phyloP scores from a whole-genome alignment of 805 yeast genomes.

The Zygosaccharomyces lentus region DNA sequence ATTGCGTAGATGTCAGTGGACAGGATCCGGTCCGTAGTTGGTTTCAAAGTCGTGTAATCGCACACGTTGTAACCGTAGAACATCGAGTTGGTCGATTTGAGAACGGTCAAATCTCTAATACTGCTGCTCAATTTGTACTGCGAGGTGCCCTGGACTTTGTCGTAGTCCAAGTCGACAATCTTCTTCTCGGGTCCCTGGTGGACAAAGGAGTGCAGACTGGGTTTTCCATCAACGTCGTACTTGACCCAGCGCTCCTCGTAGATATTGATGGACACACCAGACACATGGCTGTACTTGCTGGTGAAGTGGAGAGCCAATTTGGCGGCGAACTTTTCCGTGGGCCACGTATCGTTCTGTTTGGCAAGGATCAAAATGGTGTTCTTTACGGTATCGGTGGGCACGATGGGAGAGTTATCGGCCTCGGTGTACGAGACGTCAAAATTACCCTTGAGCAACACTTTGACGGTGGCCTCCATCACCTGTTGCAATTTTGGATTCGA shows the following conservation, averaged over 20 bases:
- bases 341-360: constrained; percentile 78
- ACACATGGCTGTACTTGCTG: constrained; percentile 69
- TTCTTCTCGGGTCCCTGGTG: constrained; percentile 83
- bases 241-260: constrained; percentile 79
- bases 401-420: constrained; percentile 85
- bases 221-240: constrained; percentile 64
- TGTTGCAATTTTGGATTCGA: constrained; percentile 70
- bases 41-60: constrained; percentile 83
- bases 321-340: constrained; percentile 86
- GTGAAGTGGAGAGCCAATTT: constrained; percentile 79
- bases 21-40: constrained; percentile 78
- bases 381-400: constrained; percentile 92
- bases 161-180: constrained; percentile 50
- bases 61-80: constrained; percentile 82
- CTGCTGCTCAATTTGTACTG: constrained; percentile 56
- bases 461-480: constrained; percentile 80
- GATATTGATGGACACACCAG: constrained; percentile 63
- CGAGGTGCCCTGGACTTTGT: constrained; percentile 44
- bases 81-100: constrained; percentile 90
- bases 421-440: constrained; percentile 78
- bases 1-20: constrained; percentile 78
- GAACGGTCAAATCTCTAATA: constrained; percentile 73
- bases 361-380: constrained; percentile 84
- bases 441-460: constrained; percentile 68
- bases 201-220: constrained; percentile 78